Evolutionary conservation across 2,329 filamentous ascomycete species (phyloP).

Genomic region (Intubia oerlemansii): DNA sequence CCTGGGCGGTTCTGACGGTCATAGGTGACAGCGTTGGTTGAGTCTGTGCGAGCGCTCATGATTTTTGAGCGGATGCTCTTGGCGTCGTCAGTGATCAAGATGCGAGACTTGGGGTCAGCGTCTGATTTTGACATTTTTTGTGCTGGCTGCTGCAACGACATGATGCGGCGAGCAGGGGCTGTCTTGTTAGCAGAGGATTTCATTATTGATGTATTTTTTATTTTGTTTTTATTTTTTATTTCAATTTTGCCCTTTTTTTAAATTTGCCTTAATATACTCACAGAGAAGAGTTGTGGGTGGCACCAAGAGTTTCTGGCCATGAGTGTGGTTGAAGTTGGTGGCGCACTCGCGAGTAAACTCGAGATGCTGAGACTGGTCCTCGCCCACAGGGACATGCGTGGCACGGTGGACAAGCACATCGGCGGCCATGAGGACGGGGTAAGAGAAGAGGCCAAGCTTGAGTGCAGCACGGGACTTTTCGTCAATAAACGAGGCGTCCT

Average conservation of each 20-base stretch:
- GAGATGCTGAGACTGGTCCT: constrained; percentile 83
- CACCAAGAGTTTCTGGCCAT: constrained; percentile 34
- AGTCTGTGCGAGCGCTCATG: constrained; percentile 57
- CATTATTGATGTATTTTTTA: no score
- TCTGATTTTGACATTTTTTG: constrained; percentile 94
- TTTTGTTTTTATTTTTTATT: no score
- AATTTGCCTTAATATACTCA: constrained; percentile 14
- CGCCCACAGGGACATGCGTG: constrained; percentile 91
- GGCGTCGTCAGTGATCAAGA: constrained; percentile 56
- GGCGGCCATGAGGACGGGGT: constrained; percentile 86
- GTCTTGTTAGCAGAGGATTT: neutral
- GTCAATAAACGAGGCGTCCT: constrained; percentile 36
- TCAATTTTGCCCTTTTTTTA: no score
- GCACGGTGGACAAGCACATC: constrained; percentile 80
- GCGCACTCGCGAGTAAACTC: constrained; percentile 81
- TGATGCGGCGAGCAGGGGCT: constrained; percentile 69
- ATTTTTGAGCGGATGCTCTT: constrained; percentile 48
- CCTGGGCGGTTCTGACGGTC: constrained; percentile 51
- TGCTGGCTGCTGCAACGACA: constrained; percentile 62
- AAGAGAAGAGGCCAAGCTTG: constrained; percentile 83
- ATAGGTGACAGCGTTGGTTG: constrained; percentile 42
- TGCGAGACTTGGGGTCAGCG: constrained; percentile 47
- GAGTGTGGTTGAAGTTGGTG: constrained; percentile 65
- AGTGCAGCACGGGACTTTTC: constrained; percentile 35
- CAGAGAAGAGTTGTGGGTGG: constrained; percentile 50